Evolutionary conservation across 1,284 basidiomycete species (phyloP).

Genomic region (Mycosarcoma mackinlayi): DNA sequence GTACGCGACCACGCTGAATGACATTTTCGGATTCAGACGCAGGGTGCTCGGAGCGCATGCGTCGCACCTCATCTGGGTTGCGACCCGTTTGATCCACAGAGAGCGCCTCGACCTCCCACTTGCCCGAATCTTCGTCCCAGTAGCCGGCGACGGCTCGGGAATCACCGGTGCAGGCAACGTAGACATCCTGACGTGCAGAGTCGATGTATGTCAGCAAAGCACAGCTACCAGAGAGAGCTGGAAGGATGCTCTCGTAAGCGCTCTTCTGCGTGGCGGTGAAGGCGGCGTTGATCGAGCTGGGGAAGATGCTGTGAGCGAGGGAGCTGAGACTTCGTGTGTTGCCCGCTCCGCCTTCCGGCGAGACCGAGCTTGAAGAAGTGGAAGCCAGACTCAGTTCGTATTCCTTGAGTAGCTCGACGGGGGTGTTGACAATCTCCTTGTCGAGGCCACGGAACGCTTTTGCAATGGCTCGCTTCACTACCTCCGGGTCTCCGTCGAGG

Average conservation of each 20-base stretch:
- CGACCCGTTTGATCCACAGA: constrained; percentile 95
- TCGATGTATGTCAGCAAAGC: constrained; percentile 67
- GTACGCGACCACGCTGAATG: constrained; percentile 75
- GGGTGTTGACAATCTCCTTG: constrained; percentile 79
- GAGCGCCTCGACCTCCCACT: constrained; percentile 90
- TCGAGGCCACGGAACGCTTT: constrained; percentile 83
- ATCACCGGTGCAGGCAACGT: constrained; percentile 86
- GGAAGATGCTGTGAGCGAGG: constrained; percentile 65
- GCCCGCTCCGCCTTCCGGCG: constrained; percentile 35
- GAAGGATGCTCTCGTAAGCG: constrained; percentile 64
- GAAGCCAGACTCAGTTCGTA: constrained; percentile 66
- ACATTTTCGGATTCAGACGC: constrained; percentile 81
- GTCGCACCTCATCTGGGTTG: constrained; percentile 80
- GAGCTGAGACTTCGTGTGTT: constrained; percentile 55
- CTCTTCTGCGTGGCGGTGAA: constrained; percentile 62
- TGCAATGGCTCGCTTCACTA: constrained; percentile 79
- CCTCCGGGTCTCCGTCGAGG: constrained; percentile 74
- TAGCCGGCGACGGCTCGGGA: constrained; percentile 94
- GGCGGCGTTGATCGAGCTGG: constrained; percentile 46
- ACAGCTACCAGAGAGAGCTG: constrained; percentile 63
- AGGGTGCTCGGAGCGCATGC: constrained; percentile 85
- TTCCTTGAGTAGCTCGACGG: constrained; percentile 77
- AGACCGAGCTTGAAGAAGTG: constrained; percentile 68
- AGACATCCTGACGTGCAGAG: constrained; percentile 63
- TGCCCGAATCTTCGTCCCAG: constrained; percentile 72